Conservation (phyloP, 257 asterid species). For the Solanum sparsipilum region DNA sequence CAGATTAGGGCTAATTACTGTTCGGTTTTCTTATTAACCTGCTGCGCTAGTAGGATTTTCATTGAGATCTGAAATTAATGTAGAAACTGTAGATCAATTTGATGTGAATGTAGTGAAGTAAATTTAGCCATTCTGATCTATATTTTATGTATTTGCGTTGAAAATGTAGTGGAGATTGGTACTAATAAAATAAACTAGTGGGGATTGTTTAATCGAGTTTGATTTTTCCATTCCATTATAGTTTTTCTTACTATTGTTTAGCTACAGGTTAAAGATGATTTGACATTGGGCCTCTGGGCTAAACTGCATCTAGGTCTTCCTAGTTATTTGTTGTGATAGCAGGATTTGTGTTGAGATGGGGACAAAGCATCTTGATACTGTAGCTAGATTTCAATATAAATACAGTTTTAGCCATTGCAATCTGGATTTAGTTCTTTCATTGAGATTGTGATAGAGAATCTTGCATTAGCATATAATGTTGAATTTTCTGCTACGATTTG, state of each 20-base stretch:
- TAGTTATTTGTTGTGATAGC: neutral
- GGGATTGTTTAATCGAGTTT: neutral
- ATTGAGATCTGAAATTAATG: neutral
- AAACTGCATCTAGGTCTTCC: neutral
- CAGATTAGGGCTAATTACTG: neutral
- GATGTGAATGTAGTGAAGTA: neutral
- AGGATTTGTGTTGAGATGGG: neutral
- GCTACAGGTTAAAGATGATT: neutral
- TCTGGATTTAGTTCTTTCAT: neutral
- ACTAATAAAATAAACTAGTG: neutral
- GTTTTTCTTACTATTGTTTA: neutral
- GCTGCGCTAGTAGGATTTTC: neutral
- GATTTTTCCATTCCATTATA: neutral
- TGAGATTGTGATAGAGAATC: neutral
- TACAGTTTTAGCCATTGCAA: neutral
- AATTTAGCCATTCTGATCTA: neutral
- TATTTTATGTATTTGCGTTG: neutral
- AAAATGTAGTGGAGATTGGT: neutral
- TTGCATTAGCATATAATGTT: neutral
- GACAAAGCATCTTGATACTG: neutral
- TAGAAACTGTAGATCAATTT: neutral
- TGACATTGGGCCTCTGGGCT: too few relatives aligned
- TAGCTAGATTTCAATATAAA: neutral
- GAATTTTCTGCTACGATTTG: neutral
- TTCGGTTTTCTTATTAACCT: neutral